A percentile compares a stretch with the other conserved stretches of the same genome.
Conservation (phyloP, 1,139 yeast species). For the Taphrina betulina region DNA sequence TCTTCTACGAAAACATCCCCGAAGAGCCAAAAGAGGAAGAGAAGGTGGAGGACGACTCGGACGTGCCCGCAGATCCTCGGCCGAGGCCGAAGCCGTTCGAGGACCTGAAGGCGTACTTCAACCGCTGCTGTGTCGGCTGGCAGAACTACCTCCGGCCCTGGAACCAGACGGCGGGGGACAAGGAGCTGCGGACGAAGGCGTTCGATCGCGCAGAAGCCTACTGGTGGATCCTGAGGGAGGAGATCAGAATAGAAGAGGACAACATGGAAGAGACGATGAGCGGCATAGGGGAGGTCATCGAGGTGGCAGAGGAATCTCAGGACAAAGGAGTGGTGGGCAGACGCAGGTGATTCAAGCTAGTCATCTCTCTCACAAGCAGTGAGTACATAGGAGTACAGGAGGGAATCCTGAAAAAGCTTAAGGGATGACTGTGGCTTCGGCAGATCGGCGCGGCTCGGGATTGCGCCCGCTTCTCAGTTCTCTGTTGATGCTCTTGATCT, state of each 20-base stretch:
- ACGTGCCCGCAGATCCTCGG: conserved; percentile 56
- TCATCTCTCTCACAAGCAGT: too few species aligned
- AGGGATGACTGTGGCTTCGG: neutral
- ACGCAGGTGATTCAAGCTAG: too few species aligned
- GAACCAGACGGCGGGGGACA: conserved; percentile 41
- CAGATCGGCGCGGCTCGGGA: too few species aligned
- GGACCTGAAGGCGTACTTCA: conserved; percentile 38
- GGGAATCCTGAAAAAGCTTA: too few species aligned
- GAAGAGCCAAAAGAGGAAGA: conserved; percentile 58
- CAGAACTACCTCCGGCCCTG: conserved; percentile 19
- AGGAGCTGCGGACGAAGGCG: conserved; percentile 81
- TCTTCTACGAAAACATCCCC: conserved; percentile 58
- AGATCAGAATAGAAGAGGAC: conserved; percentile 82
- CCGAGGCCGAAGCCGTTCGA: conserved; percentile 61
- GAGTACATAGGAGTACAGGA: neutral
- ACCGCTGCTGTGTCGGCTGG: conserved; percentile 22
- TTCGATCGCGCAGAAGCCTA: conserved; percentile 90
- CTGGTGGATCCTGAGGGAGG: conserved; percentile 99
- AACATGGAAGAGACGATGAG: conserved; percentile 82
- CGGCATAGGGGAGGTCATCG: conserved; percentile 88
- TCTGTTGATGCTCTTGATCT: too few species aligned
- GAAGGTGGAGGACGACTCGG: conserved; percentile 49
- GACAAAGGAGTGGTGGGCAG: conserved; percentile 31
- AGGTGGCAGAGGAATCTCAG: conserved; percentile 52
- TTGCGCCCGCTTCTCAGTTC: too few species aligned